Conservation (phyloP, 495 filamentous ascomycete genomes). For the Penicillium egyptiacum region DNA sequence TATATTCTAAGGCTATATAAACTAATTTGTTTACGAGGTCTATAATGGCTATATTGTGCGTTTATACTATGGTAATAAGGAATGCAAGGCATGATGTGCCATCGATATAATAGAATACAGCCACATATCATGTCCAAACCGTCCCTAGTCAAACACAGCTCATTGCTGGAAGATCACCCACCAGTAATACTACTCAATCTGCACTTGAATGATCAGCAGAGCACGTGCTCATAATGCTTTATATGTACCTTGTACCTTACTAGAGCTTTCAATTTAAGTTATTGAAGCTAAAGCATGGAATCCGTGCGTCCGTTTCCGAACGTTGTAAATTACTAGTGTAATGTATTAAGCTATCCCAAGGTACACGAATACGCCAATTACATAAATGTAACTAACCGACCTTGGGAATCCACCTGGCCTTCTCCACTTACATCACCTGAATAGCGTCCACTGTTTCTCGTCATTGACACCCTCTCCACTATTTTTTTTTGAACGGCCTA, state of each 20-base stretch:
- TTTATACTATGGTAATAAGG: neutral
- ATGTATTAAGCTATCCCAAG: neutral
- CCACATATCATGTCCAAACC: neutral
- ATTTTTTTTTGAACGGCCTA: neutral
- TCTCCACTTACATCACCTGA: conserved; percentile 1
- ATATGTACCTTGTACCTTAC: neutral
- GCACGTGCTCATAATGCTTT: conserved; percentile 9
- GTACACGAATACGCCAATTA: neutral
- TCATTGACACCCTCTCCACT: no score
- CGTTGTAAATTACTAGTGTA: neutral
- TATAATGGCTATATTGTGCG: neutral
- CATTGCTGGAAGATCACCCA: conserved; percentile 30
- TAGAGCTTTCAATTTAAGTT: conserved; percentile 2
- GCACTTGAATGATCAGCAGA: neutral
- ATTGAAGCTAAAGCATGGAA: conserved; percentile 2
- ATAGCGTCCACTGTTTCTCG: no score
- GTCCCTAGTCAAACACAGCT: neutral
- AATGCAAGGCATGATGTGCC: neutral
- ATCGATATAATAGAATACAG: neutral
- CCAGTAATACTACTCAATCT: conserved; percentile 20
- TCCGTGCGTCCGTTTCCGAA: neutral
- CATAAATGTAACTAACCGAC: neutral
- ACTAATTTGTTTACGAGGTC: neutral
- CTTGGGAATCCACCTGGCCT: no score
- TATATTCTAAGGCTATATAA: no score